Evolutionary conservation across 805 yeast species (phyloP), one percentile per base, ranked within the genome.

Genomic region (Nakazawaea wyomingensis): DNA sequence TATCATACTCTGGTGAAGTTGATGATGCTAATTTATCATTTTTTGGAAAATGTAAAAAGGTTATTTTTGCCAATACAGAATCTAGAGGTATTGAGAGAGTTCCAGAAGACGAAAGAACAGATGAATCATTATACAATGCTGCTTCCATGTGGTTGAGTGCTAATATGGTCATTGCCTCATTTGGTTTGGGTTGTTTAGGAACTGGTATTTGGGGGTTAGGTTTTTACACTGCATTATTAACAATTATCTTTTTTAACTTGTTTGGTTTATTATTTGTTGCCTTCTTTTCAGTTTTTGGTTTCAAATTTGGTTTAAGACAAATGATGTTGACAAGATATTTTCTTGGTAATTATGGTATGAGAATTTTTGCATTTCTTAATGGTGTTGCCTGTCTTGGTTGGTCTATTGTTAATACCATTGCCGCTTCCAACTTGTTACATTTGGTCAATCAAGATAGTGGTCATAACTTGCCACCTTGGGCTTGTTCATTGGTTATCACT

Each of bases 111-210:
- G 91, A 86, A 61, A 82, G 86, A 59, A 72, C 74, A 36, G 87
- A 82, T 48, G 72, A 72, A 35, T 79, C 85, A 29, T 57, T 83
- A 47, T 68, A 76, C 65, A 76, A 75, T 50, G 85, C 93, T 24
- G 87, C 88, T 35, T 71, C 90, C 39, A 85, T 89, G 91, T 89
- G 96, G 96, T 73, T 84, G 54, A 83, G 95, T 6, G 95, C 95
- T 29, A 88, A 89, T 64, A 70, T 86, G 74, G 96, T 86, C 44
- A 76, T 89, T 56, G 88, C 96, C 17, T 78, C 96, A 14, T 79
- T 76, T 54, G 71, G 95, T 7, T 67, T 87, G 38, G 96, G 97
- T 61, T 83, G 76, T 49, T 61, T 82, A 34, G 85, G 86, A 26
- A 57, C 55, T 37, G 68, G 82, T 46, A 71, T 77, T 20, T 87